Percentiles rank a stretch among this genome's conserved stretches.
These are phyloP conservation scores for Annulohypoxylon stygium DNA, from an alignment of 495 filamentous ascomycete species.

Conservation along the genomic window DNA sequence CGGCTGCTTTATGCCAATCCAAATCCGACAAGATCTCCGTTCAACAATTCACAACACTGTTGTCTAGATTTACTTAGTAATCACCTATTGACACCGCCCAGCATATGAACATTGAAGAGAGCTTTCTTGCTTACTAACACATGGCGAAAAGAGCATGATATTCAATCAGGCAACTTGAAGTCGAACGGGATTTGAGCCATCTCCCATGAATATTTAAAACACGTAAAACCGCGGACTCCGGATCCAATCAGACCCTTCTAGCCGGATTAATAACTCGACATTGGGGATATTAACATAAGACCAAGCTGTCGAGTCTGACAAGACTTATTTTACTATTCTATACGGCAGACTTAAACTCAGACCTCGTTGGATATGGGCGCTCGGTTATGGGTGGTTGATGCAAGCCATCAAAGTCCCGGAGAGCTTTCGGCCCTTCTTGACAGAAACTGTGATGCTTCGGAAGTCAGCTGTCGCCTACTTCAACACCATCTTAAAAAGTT, in stretches of 20 bases:
- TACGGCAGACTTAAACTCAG: not conserved
- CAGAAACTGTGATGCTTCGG: not conserved
- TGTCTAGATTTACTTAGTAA: too few relatives aligned
- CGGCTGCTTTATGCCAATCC: too few relatives aligned
- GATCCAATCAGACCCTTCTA: not conserved
- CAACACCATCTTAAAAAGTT: not conserved
- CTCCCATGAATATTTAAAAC: too few relatives aligned
- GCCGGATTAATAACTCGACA: not conserved
- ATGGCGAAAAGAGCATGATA: too few relatives aligned
- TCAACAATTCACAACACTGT: too few relatives aligned
- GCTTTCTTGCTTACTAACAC: too few relatives aligned
- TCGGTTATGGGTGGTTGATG: not conserved
- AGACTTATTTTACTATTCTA: not conserved
- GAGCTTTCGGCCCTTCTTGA: slow-evolving; percentile 34
- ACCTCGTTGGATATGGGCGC: not conserved
- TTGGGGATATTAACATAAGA: not conserved
- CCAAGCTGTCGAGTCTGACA: not conserved
- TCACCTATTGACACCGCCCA: too few relatives aligned
- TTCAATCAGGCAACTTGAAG: too few relatives aligned
- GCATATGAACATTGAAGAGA: too few relatives aligned
- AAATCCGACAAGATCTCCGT: too few relatives aligned
- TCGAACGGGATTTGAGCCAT: too few relatives aligned
- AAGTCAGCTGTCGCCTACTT: slow-evolving; percentile 4
- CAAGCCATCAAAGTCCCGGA: not conserved
- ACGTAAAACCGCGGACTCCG: not conserved